These are phyloP conservation scores for Podospora pseudoanserina DNA, from an alignment of 495 filamentous ascomycete genomes.

Conservation along the genomic window DNA sequence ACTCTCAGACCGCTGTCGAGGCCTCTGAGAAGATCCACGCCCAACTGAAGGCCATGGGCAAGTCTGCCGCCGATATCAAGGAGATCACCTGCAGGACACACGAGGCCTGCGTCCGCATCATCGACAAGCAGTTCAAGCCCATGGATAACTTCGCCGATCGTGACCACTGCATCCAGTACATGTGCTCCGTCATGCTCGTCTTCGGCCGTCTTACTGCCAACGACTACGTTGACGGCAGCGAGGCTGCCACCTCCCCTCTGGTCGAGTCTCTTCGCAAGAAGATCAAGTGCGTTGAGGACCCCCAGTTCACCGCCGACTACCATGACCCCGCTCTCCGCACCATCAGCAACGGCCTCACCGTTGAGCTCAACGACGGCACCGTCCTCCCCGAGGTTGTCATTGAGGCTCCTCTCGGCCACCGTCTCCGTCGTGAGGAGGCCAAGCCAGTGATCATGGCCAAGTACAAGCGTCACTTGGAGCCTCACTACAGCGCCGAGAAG, in stretches of 20 bases:
- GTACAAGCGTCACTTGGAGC: slow-evolving; percentile 85
- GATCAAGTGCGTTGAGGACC: slow-evolving; percentile 94
- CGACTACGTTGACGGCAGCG: slow-evolving; percentile 88
- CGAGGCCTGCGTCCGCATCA: slow-evolving; percentile 97
- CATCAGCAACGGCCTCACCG: slow-evolving; percentile 92
- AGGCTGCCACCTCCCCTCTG: slow-evolving; percentile 84
- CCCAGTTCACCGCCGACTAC: slow-evolving; percentile 90
- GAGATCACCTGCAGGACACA: slow-evolving; percentile 90
- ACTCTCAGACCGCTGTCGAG: slow-evolving; percentile 98
- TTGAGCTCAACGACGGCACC: slow-evolving; percentile 93
- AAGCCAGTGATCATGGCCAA: slow-evolving; percentile 94
- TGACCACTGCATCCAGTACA: slow-evolving; percentile 99
- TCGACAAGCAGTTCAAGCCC: slow-evolving; percentile 99
- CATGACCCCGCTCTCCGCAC: slow-evolving; percentile 88
- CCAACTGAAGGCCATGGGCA: slow-evolving; percentile 77
- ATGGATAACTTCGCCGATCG: slow-evolving; percentile 99
- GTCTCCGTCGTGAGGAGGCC: slow-evolving; percentile 86
- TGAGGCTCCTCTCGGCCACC: slow-evolving; percentile 92
- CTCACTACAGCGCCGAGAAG: slow-evolving; percentile 71
- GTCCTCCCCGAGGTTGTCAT: slow-evolving; percentile 86
- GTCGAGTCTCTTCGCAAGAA: slow-evolving; percentile 85
- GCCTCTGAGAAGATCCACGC: slow-evolving; percentile 81
- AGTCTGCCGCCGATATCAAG: slow-evolving; percentile 93
- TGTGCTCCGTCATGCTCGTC: slow-evolving; percentile 92
- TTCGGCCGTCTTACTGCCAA: slow-evolving; percentile 86